Percentiles rank a stretch among this genome's conserved stretches.
Evolutionary conservation across 352 stramenopile species (phyloP).

Genomic region (Phytopythium sindhum): DNA sequence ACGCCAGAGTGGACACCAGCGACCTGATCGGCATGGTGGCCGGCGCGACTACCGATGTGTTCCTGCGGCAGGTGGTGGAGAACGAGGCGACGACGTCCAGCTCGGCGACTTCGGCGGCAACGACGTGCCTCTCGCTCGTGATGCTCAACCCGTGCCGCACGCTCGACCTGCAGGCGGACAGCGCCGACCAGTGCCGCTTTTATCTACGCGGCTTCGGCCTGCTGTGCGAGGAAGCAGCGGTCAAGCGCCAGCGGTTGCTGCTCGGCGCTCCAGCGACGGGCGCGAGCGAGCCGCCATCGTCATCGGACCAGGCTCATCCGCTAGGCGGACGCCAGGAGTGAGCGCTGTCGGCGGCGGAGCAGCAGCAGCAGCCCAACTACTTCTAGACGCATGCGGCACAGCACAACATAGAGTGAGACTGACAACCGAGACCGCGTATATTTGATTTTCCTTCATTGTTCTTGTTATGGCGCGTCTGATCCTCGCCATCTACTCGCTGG

Average conservation of each 20-base stretch:
- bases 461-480: neutral
- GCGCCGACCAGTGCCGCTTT: conserved; percentile 34
- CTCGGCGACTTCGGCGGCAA: neutral
- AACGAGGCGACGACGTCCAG: neutral
- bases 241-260: conserved; percentile 25
- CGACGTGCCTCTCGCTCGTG: conserved; percentile 64
- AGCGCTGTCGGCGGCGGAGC: neutral
- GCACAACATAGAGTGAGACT: neutral
- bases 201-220: conserved; percentile 58
- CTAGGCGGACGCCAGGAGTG: neutral
- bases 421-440: neutral
- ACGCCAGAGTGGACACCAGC: conserved; percentile 47
- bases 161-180: conserved; percentile 63
- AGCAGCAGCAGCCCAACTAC: conserved; percentile 3
- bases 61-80: conserved; percentile 34
- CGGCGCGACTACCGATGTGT: conserved; percentile 44
- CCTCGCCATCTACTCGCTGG: neutral
- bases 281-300: neutral
- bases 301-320: neutral
- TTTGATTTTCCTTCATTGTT: neutral
- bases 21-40: conserved; percentile 50
- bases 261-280: neutral
- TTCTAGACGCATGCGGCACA: neutral
- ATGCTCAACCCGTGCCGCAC: conserved; percentile 69
- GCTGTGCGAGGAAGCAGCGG: conserved; percentile 38